These are phyloP conservation scores for Neospora caninum DNA, from an alignment of 169 alveolate species.

Conservation along the genomic window DNA sequence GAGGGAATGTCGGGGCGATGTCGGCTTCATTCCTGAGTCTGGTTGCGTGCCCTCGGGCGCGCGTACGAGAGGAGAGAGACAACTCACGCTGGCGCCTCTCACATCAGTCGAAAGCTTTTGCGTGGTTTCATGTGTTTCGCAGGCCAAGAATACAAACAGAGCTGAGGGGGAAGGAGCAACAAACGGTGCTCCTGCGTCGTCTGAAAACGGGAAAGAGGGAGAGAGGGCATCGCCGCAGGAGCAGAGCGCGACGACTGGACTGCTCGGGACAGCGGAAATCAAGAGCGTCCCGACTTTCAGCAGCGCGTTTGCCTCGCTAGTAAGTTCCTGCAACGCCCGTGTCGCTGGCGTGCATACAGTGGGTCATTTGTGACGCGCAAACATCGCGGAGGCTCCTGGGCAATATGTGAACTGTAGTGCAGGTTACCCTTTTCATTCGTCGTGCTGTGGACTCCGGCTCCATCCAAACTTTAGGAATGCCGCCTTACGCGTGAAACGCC, in stretches of 20 bases:
- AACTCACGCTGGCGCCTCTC: no score
- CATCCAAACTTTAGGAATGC: no score
- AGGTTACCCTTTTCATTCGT: background rate
- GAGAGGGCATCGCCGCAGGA: background rate
- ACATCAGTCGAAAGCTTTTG: no score
- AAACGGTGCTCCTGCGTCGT: background rate
- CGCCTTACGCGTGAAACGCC: no score
- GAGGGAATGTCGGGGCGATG: no score
- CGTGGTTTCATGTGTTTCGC: no score
- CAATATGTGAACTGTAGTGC: background rate
- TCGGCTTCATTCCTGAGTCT: no score
- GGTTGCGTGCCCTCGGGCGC: no score
- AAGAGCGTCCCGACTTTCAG: background rate
- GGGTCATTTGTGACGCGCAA: no score
- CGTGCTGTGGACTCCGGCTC: background rate
- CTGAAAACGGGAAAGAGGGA: background rate
- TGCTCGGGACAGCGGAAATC: background rate
- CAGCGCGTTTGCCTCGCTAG: background rate
- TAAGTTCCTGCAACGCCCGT: background rate
- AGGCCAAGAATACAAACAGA: no score
- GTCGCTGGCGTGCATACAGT: background rate
- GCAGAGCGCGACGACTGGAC: background rate
- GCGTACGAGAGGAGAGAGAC: no score
- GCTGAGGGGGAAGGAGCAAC: background rate
- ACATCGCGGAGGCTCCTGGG: background rate